Base-by-base conservation (phyloP, 2,329 filamentous ascomycete genomes). In the Penicillium capsulatum region DNA sequence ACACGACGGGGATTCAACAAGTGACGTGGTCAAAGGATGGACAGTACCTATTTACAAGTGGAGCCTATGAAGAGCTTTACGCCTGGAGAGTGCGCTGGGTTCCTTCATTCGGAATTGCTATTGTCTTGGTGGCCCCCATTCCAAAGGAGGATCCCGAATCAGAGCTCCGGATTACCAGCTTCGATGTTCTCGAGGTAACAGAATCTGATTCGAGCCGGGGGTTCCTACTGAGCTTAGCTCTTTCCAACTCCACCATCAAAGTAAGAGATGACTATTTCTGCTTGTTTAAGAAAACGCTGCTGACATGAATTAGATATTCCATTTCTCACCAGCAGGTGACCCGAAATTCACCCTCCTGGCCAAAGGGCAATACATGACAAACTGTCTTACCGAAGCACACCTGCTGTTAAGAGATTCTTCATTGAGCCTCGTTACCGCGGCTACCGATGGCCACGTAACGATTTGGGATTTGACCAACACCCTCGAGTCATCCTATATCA, bases 21-120 rank as follows among this genome's bases (percentile, higher is more conserved):
- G 69, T 95, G 1, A 76, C 76, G 44, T 97, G 88, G 86, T 80
- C 84, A 2, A 59, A 63, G 0, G 74, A 78, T 32, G 77, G 83
- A 2, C 63, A 71, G 1, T 84, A 83, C 52, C 76, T 98, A 2
- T 85, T 97, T 60, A 95, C 86, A 49, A 90, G 87, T 54, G 88
- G 80, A 4, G 92, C 90, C 0, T 83, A 81, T 45, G 91, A 96
- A 61, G 91, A 98, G 63, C 84, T 97, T 48, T 91, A 83, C 53
- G 76, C 90, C 8, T 98, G 92, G 91, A 75, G 78, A 28, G 63
- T 91, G 22, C 71, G 70, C 32, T 57, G 58, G 8, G 60, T 85
- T 5, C 71, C 80, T 17, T 69, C 72, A 2, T 65, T 77, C 40
- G 70, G 67, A 3, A 53, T 79, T 7, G 75, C 78, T 0, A 67